Evolutionary conservation across 1,284 basidiomycete species (phyloP).

Genomic region (Cystobasidiaceae sp.): DNA sequence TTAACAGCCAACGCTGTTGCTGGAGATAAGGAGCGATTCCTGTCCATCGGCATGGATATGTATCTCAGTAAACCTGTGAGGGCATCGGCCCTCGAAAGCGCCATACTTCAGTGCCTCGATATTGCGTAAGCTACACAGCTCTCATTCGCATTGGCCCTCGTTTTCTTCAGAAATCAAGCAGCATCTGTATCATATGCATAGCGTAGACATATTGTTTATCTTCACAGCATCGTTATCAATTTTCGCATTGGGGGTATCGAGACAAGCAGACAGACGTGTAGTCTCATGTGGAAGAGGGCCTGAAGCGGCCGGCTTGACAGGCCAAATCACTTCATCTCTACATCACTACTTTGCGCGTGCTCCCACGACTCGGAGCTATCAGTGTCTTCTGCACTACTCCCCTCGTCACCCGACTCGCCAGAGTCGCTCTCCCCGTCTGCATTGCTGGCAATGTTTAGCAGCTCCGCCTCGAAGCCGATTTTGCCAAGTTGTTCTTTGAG

Average conservation of each 20-base stretch:
- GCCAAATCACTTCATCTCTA: too few species aligned
- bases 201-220: not conserved
- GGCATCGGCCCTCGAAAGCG: constrained; percentile 4
- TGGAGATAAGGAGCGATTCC: constrained; percentile 24
- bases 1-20: constrained; percentile 27
- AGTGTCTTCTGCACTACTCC: not conserved
- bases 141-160: not conserved
- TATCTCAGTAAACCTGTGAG: constrained; percentile 26
- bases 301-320: too few species aligned
- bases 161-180: not conserved
- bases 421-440: constrained; percentile 1
- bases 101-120: constrained; percentile 6
- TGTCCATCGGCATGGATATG: constrained; percentile 15
- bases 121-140: not conserved
- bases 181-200: not conserved
- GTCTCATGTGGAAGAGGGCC: too few species aligned
- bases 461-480: constrained; percentile 65
- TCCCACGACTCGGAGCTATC: not conserved
- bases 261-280: too few species aligned
- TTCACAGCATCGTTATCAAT: too few species aligned
- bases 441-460: not conserved
- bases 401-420: not conserved
- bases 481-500: constrained; percentile 61
- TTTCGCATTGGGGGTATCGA: too few species aligned
- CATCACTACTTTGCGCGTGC: too few species aligned